Percentiles rank a stretch among this genome's conserved stretches.
phyloP scores from a whole-genome alignment of 2,329 filamentous ascomycete genomes.

The Ophiostoma pallidulum region DNA sequence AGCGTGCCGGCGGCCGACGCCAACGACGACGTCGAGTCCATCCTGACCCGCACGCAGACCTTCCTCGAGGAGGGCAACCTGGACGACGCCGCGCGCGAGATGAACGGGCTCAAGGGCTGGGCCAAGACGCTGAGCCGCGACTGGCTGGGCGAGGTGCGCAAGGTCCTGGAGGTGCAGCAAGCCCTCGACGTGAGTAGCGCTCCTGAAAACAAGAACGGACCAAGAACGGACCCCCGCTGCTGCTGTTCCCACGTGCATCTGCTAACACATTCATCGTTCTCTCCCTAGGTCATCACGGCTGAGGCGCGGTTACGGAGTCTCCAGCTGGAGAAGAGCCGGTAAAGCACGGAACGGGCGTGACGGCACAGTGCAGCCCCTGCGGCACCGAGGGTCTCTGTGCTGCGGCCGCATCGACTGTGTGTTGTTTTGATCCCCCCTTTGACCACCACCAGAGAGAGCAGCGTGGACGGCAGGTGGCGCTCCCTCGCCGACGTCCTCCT shows the following conservation, averaged over 20 bases:
- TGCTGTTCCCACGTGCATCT: neutral
- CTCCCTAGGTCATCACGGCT: slow-evolving; percentile 81
- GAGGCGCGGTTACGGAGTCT: slow-evolving; percentile 85
- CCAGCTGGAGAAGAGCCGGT: slow-evolving; percentile 56
- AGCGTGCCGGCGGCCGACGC: slow-evolving; percentile 56
- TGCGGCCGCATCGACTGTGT: no score
- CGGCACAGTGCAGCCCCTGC: no score
- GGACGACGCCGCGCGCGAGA: slow-evolving; percentile 84
- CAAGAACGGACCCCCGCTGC: neutral
- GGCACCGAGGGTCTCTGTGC: no score
- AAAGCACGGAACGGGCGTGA: no score
- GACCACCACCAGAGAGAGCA: no score
- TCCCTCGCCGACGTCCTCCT: no score
- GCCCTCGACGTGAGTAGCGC: slow-evolving; percentile 87
- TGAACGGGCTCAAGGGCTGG: slow-evolving; percentile 90
- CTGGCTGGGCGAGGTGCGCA: slow-evolving; percentile 84
- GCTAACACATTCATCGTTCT: no score
- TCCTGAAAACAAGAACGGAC: neutral
- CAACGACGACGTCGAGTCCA: slow-evolving; percentile 85
- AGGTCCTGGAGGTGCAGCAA: slow-evolving; percentile 90
- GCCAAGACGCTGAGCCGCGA: slow-evolving; percentile 90
- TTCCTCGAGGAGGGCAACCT: slow-evolving; percentile 87
- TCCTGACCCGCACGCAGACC: slow-evolving; percentile 81
- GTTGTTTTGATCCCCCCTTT: no score
- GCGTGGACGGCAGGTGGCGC: no score